Percentiles rank a stretch among this genome's conserved stretches.
These are phyloP conservation scores for Thielaviopsis populi DNA, from an alignment of 2,329 filamentous ascomycete genomes.

Conservation along the genomic window DNA sequence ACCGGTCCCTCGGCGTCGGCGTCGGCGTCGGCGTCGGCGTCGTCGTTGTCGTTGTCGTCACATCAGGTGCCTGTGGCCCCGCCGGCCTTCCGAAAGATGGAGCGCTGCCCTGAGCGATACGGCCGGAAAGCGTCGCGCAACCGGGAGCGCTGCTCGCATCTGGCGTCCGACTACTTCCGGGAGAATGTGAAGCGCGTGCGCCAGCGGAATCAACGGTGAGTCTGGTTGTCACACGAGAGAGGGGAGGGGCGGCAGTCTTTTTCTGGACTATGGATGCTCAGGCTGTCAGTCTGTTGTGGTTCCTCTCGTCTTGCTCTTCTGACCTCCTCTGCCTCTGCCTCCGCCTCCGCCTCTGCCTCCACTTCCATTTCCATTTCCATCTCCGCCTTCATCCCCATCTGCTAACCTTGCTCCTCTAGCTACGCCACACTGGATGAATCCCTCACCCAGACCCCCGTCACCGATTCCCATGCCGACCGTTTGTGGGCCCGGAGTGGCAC, in stretches of 20 bases:
- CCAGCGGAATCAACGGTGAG: conserved; percentile 14
- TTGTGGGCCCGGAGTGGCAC: conserved; percentile 13
- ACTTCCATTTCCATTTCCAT: not conserved
- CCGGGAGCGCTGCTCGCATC: conserved; percentile 14
- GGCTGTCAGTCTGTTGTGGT: no score
- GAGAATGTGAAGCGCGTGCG: conserved; percentile 16
- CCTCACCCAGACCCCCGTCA: not conserved
- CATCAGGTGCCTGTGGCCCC: not conserved
- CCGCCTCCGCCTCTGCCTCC: conserved; percentile 20
- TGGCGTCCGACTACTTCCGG: conserved; percentile 14
- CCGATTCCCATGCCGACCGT: conserved; percentile 10
- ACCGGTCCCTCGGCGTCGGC: not conserved
- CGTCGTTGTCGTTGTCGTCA: not conserved
- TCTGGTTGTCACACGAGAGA: conserved; percentile 17
- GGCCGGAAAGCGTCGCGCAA: conserved; percentile 15
- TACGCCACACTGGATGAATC: conserved; percentile 12
- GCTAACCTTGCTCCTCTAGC: not conserved
- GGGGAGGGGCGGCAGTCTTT: no score
- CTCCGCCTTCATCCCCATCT: not conserved
- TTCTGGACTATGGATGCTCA: no score
- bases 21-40: not conserved
- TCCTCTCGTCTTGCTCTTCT: no score
- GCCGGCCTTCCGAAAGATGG: conserved; percentile 13
- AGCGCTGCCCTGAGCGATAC: conserved; percentile 13
- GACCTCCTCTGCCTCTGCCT: conserved; percentile 21